These are phyloP conservation scores for Solioccasus polychromus DNA, from an alignment of 768 basidiomycete genomes.

Conservation along the genomic window DNA sequence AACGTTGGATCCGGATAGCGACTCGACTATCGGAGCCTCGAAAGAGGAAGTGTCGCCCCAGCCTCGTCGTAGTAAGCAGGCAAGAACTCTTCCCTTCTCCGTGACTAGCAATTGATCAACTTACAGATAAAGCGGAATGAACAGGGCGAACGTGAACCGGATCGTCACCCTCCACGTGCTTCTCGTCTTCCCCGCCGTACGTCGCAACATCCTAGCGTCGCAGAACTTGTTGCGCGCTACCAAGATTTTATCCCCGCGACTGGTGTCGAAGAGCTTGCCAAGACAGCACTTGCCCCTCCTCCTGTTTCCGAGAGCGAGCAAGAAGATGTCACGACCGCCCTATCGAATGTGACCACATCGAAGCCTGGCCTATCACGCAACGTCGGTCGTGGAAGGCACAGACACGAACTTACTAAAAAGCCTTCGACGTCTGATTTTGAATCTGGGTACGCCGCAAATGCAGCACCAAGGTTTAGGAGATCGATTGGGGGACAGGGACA, in stretches of 20 bases:
- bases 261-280: conserved; percentile 68
- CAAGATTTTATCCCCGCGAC: conserved; percentile 73
- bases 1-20: conserved; percentile 72
- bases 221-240: conserved; percentile 82
- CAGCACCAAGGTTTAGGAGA: conserved; percentile 73
- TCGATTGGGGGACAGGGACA: conserved; percentile 33
- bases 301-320: conserved; percentile 79
- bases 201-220: conserved; percentile 62
- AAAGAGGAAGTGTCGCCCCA: conserved; percentile 25
- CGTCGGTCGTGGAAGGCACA: conserved; percentile 46
- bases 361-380: conserved; percentile 32
- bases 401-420: conserved; percentile 45
- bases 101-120: conserved; percentile 8
- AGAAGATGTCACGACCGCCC: conserved; percentile 43
- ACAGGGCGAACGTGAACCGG: conserved; percentile 16
- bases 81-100: conserved; percentile 14
- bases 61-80: conserved; percentile 22
- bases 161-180: conserved; percentile 29
- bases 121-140: conserved; percentile 23
- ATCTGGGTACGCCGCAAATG: conserved; percentile 88
- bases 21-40: conserved; percentile 76
- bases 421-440: conserved; percentile 83
- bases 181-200: conserved; percentile 67
- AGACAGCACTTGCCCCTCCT: conserved; percentile 58
- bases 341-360: conserved; percentile 18